Conservation (phyloP, 495 filamentous ascomycete species). For the Apodospora peruviana region DNA sequence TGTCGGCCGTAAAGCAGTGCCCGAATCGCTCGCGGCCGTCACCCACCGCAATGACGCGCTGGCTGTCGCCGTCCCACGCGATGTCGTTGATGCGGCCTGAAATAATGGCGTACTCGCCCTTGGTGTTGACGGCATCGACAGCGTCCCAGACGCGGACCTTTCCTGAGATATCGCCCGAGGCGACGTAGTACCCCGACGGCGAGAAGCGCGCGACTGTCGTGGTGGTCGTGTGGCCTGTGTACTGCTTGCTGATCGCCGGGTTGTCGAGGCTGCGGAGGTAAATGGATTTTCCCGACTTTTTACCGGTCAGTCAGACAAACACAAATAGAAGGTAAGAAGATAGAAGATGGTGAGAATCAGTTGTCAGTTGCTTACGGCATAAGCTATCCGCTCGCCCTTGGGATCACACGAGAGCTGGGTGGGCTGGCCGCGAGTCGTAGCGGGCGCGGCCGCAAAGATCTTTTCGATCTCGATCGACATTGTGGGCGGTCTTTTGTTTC, state of each 20-base stretch:
- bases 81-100: slow-evolving; percentile 93
- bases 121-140: slow-evolving; percentile 58
- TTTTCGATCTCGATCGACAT: slow-evolving; percentile 52
- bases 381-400: slow-evolving; percentile 89
- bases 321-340: slow-evolving; percentile 2
- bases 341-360: not conserved
- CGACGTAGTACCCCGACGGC: slow-evolving; percentile 90
- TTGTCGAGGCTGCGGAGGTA: slow-evolving; percentile 91
- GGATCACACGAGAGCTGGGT: slow-evolving; percentile 85
- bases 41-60: slow-evolving; percentile 92
- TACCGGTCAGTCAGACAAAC: too few species aligned
- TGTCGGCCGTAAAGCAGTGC: slow-evolving; percentile 91
- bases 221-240: slow-evolving; percentile 78
- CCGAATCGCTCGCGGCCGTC: slow-evolving; percentile 91
- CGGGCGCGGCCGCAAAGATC: slow-evolving; percentile 57
- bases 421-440: slow-evolving; percentile 78
- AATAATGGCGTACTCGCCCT: slow-evolving; percentile 89
- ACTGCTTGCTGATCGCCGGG: slow-evolving; percentile 75
- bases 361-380: slow-evolving; percentile 71
- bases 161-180: slow-evolving; percentile 84
- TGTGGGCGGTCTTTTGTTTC: slow-evolving; percentile 1
- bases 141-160: slow-evolving; percentile 86
- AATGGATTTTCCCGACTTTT: slow-evolving; percentile 88
- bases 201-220: slow-evolving; percentile 93
- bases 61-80: slow-evolving; percentile 95